phyloP scores from a whole-genome alignment of 2,329 filamentous ascomycete species.

The Aspergillus pseudoglaucus region DNA sequence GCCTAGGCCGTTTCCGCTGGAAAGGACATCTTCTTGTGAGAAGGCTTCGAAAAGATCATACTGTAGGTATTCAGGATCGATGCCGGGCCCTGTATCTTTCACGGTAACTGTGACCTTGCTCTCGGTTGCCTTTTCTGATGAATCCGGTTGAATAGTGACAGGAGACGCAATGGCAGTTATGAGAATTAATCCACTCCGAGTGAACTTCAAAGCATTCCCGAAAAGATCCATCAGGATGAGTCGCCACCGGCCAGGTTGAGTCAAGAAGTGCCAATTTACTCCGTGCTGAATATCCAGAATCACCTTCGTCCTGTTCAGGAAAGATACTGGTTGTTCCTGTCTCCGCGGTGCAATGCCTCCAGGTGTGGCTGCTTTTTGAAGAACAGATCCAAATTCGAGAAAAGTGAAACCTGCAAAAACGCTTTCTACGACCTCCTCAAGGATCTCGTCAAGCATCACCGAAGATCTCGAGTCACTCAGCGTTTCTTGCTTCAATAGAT shows the following conservation, averaged over 20 bases:
- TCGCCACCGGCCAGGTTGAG: slow-evolving; percentile 8
- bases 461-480: slow-evolving; percentile 3
- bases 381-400: background rate
- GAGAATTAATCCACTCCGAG: slow-evolving; percentile 5
- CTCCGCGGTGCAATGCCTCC: background rate
- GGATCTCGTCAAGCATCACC: slow-evolving; percentile 5
- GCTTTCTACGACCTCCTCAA: slow-evolving; percentile 14
- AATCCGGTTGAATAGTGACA: background rate
- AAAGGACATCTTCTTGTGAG: slow-evolving; percentile 51
- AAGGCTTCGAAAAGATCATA: slow-evolving; percentile 50
- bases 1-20: slow-evolving; percentile 54
- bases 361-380: background rate
- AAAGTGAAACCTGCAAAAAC: slow-evolving; percentile 13
- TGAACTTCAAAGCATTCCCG: slow-evolving; percentile 14
- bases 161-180: slow-evolving; percentile 4
- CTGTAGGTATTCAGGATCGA: slow-evolving; percentile 17
- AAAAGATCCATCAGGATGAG: slow-evolving; percentile 11
- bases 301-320: slow-evolving; percentile 1
- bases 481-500: background rate
- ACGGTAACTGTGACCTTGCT: slow-evolving; percentile 16
- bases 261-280: slow-evolving; percentile 6
- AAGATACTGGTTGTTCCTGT: slow-evolving; percentile 1
- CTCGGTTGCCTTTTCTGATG: background rate
- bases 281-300: slow-evolving; percentile 10
- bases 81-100: slow-evolving; percentile 26